Conservation (phyloP, 148 eudicot species). For the Amaranthus palmeri region DNA sequence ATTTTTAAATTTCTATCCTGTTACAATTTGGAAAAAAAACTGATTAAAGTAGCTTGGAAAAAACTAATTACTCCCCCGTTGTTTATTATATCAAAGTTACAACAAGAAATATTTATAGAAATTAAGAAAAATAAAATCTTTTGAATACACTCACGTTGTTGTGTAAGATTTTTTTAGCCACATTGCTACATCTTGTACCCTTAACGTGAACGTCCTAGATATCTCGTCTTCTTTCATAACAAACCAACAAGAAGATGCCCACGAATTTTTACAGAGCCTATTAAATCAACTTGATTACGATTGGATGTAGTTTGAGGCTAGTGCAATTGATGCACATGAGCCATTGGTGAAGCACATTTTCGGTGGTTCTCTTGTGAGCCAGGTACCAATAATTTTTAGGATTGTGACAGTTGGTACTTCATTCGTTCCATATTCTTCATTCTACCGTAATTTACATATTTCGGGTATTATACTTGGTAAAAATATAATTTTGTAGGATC, state of each 20-base stretch:
- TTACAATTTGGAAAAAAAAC: too few species aligned
- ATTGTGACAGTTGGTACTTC: too few species aligned
- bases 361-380: slow-evolving; percentile 89
- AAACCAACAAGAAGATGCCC: slow-evolving; percentile 95
- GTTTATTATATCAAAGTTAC: not conserved
- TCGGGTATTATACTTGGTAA: too few species aligned
- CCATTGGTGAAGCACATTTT: slow-evolving; percentile 64
- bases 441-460: too few species aligned
- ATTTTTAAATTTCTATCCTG: too few species aligned
- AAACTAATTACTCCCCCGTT: not conserved
- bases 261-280: slow-evolving; percentile 78
- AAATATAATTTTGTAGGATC: too few species aligned
- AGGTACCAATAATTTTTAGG: slow-evolving; percentile 32
- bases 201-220: slow-evolving; percentile 52
- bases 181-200: slow-evolving; percentile 28
- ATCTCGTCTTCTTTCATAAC: slow-evolving; percentile 60
- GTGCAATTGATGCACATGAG: slow-evolving; percentile 25
- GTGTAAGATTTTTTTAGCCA: too few species aligned
- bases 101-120: too few species aligned
- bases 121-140: too few species aligned
- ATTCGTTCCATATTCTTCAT: too few species aligned
- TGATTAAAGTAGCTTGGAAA: too few species aligned
- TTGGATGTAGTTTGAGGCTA: slow-evolving; percentile 29
- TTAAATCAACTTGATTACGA: slow-evolving; percentile 67
- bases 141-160: too few species aligned